Evolutionary conservation across 345 rosid genomes (phyloP), one percentile per base, ranked within the genome.

Genomic region (Hibiscus tridactylites): DNA sequence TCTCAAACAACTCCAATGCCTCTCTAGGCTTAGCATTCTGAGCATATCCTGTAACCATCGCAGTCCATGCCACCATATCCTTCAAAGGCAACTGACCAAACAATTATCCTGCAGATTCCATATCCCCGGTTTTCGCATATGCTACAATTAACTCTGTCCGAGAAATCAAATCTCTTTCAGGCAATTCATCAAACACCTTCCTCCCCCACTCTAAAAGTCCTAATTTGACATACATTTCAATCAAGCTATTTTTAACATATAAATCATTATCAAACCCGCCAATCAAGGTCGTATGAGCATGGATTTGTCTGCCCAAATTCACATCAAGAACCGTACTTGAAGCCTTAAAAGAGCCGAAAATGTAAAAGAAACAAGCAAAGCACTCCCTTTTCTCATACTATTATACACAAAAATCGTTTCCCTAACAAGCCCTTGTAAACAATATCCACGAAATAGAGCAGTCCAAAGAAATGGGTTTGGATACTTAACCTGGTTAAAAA

Each of bases 391-490:
- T 72, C 95, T 84, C 97, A 90, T 88, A 24, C 72, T 46, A 61
- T 75, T 37, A 47, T 86, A 91, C 71, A 86, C 68, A 15, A 65
- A 46, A 68, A 84, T 19, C 3, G 88, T 79, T n/a, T 86, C 84
- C 16, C 17, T 10, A 1, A 88, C 42, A 4, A 61, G 26, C 16
- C 88, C 89, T 71, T 85, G 80, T 16, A 79, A 54, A 33, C 80
- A 63, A 61, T 88, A 88, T 0, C 91, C 95, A 24, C 98, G 81
- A 61, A 91, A 83, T 35, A 91, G 80, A 5, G 95, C 88, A 1
- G 93, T 88, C 83, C 88, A 91, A 3, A 91, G 84, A 80, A 94
- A 94, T 0, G 97, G 88, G 53, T 85, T 91, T 0, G 87, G 90
- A 72, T 74, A 69, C 2, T 68, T 52, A 62, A 92, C 91, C 62